These are phyloP conservation scores for Purpureocillium takamizusanense DNA, from an alignment of 2,329 filamentous ascomycete species.

Conservation along the genomic window DNA sequence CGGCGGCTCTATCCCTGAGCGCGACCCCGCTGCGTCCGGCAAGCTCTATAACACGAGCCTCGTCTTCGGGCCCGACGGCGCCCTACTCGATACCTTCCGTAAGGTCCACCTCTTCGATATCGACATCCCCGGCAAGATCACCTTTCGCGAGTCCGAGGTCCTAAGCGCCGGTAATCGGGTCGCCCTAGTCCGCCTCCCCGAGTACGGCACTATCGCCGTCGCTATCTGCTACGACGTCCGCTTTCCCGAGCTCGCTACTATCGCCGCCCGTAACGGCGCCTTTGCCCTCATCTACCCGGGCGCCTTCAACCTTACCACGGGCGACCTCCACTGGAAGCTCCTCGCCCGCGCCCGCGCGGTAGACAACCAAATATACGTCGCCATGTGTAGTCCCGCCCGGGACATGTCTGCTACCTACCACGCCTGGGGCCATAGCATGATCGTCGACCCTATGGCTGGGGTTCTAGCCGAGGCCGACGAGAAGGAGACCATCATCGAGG, in stretches of 20 bases:
- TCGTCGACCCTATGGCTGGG: conserved; percentile 79
- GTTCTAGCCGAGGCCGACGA: conserved; percentile 75
- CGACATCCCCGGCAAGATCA: conserved; percentile 90
- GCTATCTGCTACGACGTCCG: conserved; percentile 98
- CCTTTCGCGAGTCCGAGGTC: conserved; percentile 83
- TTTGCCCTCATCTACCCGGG: conserved; percentile 89
- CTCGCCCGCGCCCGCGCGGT: conserved; percentile 74
- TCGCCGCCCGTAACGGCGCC: conserved; percentile 76
- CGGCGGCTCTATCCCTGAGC: conserved; percentile 88
- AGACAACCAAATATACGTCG: conserved; percentile 93
- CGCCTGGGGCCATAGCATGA: conserved; percentile 85
- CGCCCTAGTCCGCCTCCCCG: conserved; percentile 77
- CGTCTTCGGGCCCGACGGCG: conserved; percentile 68
- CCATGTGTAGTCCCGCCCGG: conserved; percentile 81
- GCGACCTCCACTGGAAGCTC: conserved; percentile 83
- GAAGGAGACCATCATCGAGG: conserved; percentile 65
- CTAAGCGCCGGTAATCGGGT: conserved; percentile 77
- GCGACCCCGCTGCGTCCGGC: conserved; percentile 38
- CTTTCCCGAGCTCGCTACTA: conserved; percentile 86
- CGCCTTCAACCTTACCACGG: conserved; percentile 94
- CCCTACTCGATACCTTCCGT: conserved; percentile 78
- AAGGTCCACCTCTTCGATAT: conserved; percentile 98
- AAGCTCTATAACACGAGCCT: conserved; percentile 90
- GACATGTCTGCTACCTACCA: conserved; percentile 71
- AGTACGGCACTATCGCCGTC: conserved; percentile 78